These are phyloP conservation scores for Plenodomus tracheiphilus DNA, from an alignment of 2,329 filamentous ascomycete species.

Conservation along the genomic window DNA sequence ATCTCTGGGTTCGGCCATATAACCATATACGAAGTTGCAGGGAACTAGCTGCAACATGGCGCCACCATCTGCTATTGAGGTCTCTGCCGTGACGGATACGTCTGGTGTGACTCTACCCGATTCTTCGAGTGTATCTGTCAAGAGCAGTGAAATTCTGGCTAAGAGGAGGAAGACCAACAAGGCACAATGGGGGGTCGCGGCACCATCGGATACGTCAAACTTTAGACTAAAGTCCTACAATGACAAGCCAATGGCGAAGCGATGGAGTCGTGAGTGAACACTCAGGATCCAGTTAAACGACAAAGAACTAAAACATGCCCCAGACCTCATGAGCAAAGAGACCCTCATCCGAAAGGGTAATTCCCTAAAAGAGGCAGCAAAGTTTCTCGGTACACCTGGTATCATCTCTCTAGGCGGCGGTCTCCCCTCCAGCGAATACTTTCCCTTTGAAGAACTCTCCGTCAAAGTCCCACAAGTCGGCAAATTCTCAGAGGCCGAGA, in stretches of 20 bases:
- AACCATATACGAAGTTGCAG: neutral
- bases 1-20: neutral
- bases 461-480: slow-evolving; percentile 73
- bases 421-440: slow-evolving; percentile 84
- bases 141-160: slow-evolving; percentile 65
- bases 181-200: slow-evolving; percentile 74
- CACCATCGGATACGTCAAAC: slow-evolving; percentile 75
- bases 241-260: slow-evolving; percentile 74
- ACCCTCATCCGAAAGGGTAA: slow-evolving; percentile 58
- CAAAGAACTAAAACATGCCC: slow-evolving; percentile 4
- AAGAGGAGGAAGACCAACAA: slow-evolving; percentile 72
- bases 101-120: slow-evolving; percentile 54
- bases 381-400: slow-evolving; percentile 76
- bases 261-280: slow-evolving; percentile 77
- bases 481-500: slow-evolving; percentile 71
- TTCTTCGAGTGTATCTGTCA: slow-evolving; percentile 50
- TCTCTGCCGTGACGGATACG: slow-evolving; percentile 53
- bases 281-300: neutral
- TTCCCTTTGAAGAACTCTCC: slow-evolving; percentile 81
- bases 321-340: slow-evolving; percentile 52
- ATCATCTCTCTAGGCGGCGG: slow-evolving; percentile 93
- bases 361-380: slow-evolving; percentile 81
- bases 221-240: slow-evolving; percentile 70
- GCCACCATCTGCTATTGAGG: slow-evolving; percentile 45
- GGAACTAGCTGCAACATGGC: slow-evolving; percentile 18